phyloP scores from a whole-genome alignment of 169 alveolate species.

The Cystoisospora suis region DNA sequence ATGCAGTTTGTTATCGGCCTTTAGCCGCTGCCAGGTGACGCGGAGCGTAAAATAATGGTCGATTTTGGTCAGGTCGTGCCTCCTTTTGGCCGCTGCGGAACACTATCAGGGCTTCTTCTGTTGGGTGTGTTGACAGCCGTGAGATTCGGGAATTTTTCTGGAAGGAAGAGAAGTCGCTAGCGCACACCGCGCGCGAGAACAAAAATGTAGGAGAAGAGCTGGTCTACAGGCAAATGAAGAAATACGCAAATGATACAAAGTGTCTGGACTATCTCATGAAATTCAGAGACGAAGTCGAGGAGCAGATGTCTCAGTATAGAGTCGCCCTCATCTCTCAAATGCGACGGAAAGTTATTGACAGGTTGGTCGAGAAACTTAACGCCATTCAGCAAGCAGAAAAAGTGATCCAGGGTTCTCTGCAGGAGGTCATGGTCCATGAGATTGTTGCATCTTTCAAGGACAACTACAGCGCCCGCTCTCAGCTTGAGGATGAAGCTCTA shows the following conservation, averaged over 20 bases:
- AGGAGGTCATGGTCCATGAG: constrained; percentile 66
- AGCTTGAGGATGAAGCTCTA: constrained; percentile 60
- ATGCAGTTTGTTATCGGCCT: too few species aligned
- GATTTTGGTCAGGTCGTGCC: too few species aligned
- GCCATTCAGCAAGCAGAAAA: constrained; percentile 67
- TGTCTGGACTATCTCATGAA: constrained; percentile 66
- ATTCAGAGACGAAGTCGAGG: constrained; percentile 68
- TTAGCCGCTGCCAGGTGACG: too few species aligned
- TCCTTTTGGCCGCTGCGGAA: too few species aligned
- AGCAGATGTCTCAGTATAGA: constrained; percentile 60
- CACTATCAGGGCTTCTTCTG: too few species aligned
- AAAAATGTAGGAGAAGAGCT: constrained; percentile 81
- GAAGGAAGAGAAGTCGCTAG: constrained; percentile 83
- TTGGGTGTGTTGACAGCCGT: constrained; percentile 65
- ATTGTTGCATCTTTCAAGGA: constrained; percentile 42
- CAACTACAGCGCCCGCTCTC: constrained; percentile 34
- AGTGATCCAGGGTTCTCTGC: constrained; percentile 65
- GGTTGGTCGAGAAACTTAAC: constrained; percentile 50
- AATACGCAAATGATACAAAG: constrained; percentile 71
- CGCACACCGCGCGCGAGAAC: constrained; percentile 77
- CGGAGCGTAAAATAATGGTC: too few species aligned
- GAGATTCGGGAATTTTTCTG: constrained; percentile 77
- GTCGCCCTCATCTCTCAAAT: constrained; percentile 61
- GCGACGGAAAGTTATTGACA: constrained; percentile 44
- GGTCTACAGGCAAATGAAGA: constrained; percentile 78